Evolutionary conservation across 23 red algal species (phyloP).

Genomic region (Pyropia yezoensis): DNA sequence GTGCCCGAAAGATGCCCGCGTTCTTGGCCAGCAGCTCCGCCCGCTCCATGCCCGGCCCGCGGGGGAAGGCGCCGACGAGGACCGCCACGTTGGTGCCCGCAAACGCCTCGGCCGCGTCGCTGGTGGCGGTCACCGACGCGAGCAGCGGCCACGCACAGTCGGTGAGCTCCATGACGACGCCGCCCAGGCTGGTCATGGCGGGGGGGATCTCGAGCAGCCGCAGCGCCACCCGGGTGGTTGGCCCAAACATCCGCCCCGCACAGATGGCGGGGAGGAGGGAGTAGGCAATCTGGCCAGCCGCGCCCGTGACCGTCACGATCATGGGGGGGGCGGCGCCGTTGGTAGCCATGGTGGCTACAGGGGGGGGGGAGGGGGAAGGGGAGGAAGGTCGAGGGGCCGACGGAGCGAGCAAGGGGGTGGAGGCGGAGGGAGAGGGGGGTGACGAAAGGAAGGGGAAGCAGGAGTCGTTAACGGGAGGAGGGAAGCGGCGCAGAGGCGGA

Average conservation of each 20-base stretch:
- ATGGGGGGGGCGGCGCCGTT: not conserved
- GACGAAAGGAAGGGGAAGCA: too few relatives aligned
- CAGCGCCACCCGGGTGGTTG: slow-evolving; percentile 39
- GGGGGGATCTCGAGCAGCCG: slow-evolving; percentile 77
- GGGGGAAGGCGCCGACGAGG: slow-evolving; percentile 88
- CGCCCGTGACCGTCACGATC: slow-evolving; percentile 78
- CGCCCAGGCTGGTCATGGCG: slow-evolving; percentile 40
- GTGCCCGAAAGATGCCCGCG: slow-evolving; percentile 74
- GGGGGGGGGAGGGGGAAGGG: too few relatives aligned
- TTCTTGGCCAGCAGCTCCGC: slow-evolving; percentile 87
- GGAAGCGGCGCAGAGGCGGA: too few relatives aligned
- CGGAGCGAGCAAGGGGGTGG: too few relatives aligned
- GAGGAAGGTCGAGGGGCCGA: too few relatives aligned
- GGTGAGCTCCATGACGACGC: slow-evolving; percentile 81
- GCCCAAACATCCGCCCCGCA: slow-evolving; percentile 61
- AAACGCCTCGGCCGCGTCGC: slow-evolving; percentile 68
- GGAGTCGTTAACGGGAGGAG: too few relatives aligned
- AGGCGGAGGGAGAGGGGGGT: too few relatives aligned
- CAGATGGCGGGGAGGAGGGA: slow-evolving; percentile 77
- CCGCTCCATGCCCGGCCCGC: slow-evolving; percentile 90
- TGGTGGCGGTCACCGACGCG: slow-evolving; percentile 25
- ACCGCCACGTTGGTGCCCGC: slow-evolving; percentile 60
- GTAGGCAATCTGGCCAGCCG: slow-evolving; percentile 97
- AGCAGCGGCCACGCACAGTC: slow-evolving; percentile 86
- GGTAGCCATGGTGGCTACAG: too few relatives aligned